These are phyloP conservation scores for Tetracladium marchalianum DNA, from an alignment of 495 filamentous ascomycete species.

Conservation along the genomic window DNA sequence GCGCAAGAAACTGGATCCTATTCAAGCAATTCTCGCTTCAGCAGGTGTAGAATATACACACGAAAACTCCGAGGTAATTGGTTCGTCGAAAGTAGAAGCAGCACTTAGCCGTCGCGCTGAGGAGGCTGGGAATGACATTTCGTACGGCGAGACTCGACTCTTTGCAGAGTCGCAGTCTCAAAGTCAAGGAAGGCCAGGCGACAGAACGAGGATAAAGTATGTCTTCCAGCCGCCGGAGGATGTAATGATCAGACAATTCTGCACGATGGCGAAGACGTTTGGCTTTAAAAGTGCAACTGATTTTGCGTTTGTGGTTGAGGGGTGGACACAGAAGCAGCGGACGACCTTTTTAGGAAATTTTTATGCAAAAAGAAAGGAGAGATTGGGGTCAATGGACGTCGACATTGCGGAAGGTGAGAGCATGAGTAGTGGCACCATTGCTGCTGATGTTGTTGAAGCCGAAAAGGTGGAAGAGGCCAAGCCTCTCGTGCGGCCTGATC, in stretches of 20 bases:
- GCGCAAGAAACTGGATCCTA: conserved; percentile 53
- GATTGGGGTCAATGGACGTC: conserved; percentile 17
- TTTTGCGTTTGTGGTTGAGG: conserved; percentile 89
- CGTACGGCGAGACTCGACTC: conserved; percentile 35
- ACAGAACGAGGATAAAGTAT: conserved; percentile 36
- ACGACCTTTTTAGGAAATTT: conserved; percentile 72
- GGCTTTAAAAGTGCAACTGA: conserved; percentile 69
- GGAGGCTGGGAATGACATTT: conserved; percentile 44
- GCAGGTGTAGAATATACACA: conserved; percentile 95
- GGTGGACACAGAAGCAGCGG: conserved; percentile 82
- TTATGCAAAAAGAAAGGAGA: conserved; percentile 46
- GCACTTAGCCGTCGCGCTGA: conserved; percentile 67
- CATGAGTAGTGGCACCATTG: too few relatives aligned
- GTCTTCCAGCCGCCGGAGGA: conserved; percentile 65
- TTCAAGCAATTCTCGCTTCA: conserved; percentile 80
- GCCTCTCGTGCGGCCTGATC: too few relatives aligned
- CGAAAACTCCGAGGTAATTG: conserved; percentile 92
- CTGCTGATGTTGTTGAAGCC: too few relatives aligned
- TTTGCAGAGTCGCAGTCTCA: conserved; percentile 32
- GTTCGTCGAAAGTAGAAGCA: conserved; percentile 76
- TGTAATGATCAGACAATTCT: conserved; percentile 78
- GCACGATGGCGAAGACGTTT: conserved; percentile 73
- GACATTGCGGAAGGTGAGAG: too few relatives aligned
- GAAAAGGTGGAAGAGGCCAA: too few relatives aligned
- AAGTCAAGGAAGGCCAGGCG: background rate